phyloP scores from a whole-genome alignment of 805 yeast species.

The Yarrowia porcina region DNA sequence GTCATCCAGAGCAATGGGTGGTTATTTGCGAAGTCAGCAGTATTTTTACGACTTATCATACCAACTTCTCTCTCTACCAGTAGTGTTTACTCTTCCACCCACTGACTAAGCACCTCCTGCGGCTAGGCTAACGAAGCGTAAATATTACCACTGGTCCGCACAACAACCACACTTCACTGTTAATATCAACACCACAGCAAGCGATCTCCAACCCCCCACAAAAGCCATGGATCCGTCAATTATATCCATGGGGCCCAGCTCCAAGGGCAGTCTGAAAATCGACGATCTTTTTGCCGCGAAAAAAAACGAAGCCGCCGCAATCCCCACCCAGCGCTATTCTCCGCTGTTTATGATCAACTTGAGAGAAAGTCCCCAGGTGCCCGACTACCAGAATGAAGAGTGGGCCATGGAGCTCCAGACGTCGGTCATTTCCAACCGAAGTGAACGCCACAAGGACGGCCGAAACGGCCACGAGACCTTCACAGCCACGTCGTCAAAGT shows the following conservation, averaged over 20 bases:
- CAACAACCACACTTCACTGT: conserved; percentile 17
- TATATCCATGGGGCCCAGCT: conserved; percentile 14
- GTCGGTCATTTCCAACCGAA: conserved; percentile 5
- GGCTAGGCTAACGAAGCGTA: conserved; percentile 21
- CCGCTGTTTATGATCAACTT: conserved; percentile 21
- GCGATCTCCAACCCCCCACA: background rate
- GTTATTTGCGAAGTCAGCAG: no score
- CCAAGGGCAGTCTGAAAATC: conserved; percentile 20
- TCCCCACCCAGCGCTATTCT: conserved; percentile 13
- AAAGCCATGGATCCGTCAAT: conserved; percentile 24
- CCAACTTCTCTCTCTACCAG: no score
- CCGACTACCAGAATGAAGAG: conserved; percentile 20
- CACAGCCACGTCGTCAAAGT: conserved; percentile 10
- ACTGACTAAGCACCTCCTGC: conserved; percentile 11
- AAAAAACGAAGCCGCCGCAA: conserved; percentile 6
- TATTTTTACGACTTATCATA: no score
- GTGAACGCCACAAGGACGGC: background rate
- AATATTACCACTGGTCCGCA: background rate
- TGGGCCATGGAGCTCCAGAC: conserved; percentile 23
- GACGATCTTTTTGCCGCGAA: conserved; percentile 22
- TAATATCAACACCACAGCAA: conserved; percentile 7
- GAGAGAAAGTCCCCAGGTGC: conserved; percentile 15
- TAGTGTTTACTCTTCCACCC: no score
- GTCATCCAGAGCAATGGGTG: no score
- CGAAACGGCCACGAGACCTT: conserved; percentile 10